Evolutionary conservation across 805 yeast species (phyloP).

Genomic region (Hanseniaspora meyeri): DNA sequence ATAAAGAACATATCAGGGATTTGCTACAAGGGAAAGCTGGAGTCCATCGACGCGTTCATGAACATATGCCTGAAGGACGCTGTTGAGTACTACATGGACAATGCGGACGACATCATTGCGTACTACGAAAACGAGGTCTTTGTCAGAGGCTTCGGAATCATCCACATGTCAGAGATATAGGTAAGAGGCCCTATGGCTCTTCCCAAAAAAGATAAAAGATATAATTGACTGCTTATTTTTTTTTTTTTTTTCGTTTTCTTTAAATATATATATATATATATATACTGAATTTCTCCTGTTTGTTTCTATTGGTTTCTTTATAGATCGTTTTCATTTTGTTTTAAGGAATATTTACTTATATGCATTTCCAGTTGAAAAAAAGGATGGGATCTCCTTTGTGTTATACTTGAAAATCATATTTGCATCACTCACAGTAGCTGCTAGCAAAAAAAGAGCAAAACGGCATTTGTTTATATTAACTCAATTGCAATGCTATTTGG

Average conservation of each 20-base stretch:
- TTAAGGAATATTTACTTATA: not conserved
- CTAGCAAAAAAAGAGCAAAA: not conserved
- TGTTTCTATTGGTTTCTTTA: no score
- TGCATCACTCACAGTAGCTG: not conserved
- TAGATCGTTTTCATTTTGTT: no score
- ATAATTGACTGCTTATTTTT: no score
- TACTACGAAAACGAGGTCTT: constrained; percentile 27
- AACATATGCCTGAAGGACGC: constrained; percentile 77
- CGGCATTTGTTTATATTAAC: no score
- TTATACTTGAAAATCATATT: no score
- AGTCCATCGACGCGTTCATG: constrained; percentile 94
- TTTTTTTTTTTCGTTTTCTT: not conserved
- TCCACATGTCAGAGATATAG: constrained; percentile 26
- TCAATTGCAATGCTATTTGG: no score
- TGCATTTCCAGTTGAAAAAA: no score
- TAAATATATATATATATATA: no score
- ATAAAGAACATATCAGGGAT: constrained; percentile 83
- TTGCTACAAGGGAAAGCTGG: constrained; percentile 62
- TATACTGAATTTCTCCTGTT: no score
- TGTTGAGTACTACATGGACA: constrained; percentile 39
- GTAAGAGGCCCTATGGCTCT: no score
- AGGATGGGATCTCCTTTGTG: no score
- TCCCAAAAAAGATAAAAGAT: not conserved
- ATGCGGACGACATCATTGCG: constrained; percentile 24
- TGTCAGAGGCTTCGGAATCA: constrained; percentile 29